Evolutionary conservation across 305 asterid species (phyloP), one percentile per base, ranked within the genome.

Genomic region (Fraxinus albicans): DNA sequence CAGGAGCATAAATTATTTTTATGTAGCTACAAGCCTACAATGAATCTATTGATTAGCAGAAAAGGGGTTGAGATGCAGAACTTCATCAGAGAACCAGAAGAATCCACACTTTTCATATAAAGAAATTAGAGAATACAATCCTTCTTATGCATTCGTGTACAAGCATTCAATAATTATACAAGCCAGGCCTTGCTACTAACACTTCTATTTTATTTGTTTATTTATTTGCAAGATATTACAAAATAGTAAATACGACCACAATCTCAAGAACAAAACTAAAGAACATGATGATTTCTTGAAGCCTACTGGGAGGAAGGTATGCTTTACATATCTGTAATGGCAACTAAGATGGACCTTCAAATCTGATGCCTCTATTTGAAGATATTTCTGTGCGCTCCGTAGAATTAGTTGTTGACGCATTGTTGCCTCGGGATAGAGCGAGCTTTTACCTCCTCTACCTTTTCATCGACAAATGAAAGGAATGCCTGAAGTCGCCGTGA

Each of bases 391-490:
- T 0, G 5, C 50, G 73, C 76, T 79, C 81, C 82, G 55, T 83
- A 23, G 86, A 84, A 78, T 80, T 42, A 76, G 38, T 69, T 29
- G 76, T 72, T 17, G 86, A 75, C 23, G 58, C 70, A 33, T 19
- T 33, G 75, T 33, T 84, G 87, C 81, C 88, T 85, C 27, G 55
- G 77, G 17, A 80, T 76, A 31, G 87, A 80, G 4, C 84, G 87
- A 58, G 85, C 84, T 65, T 75, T 89, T 4, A 78, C 87, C 6
- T 84, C 69, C 69, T 88, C 92, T 85, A 88, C 94, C 84, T 86
- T 91, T 76, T 87, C 89, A 73, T 92, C 91, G 31, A 84, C 91
- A 85, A 92, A 91, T 1, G 92, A 84, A 44, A 92, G 84, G 86
- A 91, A 92, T 17, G 88, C 87, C 42, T 77, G 91, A 21, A 91